Evolutionary conservation across 371 early-diverging fungal genomes (phyloP).

Genomic region (Syncephalastrum contaminatum): DNA sequence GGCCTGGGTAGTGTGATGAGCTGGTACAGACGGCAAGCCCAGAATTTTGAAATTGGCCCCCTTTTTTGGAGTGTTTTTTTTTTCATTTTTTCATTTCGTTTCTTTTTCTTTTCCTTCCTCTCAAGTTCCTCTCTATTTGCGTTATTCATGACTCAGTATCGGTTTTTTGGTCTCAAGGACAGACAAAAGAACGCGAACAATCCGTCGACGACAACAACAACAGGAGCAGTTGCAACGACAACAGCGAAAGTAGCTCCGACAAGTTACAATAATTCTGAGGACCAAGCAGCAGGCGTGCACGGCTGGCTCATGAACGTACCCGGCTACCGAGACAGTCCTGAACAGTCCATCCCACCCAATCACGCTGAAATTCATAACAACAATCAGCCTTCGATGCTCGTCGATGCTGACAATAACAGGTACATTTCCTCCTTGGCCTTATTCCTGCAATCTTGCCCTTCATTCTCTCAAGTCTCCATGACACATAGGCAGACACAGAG

Average conservation of each 20-base stretch:
- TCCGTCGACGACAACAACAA: conserved; percentile 3
- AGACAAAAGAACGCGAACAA: conserved; percentile 7
- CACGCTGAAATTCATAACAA: conserved; percentile 1
- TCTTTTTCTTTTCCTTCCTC: background rate
- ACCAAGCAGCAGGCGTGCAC: conserved; percentile 7
- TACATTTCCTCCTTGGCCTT: background rate
- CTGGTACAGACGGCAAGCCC: too few relatives aligned
- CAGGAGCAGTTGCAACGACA: conserved; percentile 2
- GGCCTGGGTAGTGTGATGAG: too few relatives aligned
- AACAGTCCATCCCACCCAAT: conserved; percentile 6
- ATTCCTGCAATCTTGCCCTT: background rate
- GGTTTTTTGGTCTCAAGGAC: conserved; percentile 18
- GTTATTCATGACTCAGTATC: conserved; percentile 17
- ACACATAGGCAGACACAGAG: conserved; percentile 24
- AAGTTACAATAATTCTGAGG: conserved; percentile 5
- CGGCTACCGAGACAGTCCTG: conserved; percentile 16
- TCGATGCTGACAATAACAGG: conserved; percentile 20
- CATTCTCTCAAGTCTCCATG: conserved; percentile 15
- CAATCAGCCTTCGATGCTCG: conserved; percentile 3
- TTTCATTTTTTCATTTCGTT: conserved; percentile 6
- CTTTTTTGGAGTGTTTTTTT: conserved; percentile 5
- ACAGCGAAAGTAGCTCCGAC: conserved; percentile 6
- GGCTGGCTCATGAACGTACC: conserved; percentile 26
- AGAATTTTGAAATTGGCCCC: too few relatives aligned
- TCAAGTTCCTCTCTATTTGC: background rate